These are phyloP conservation scores for Massarina eburnea DNA, from an alignment of 2,329 filamentous ascomycete species.

Conservation along the genomic window DNA sequence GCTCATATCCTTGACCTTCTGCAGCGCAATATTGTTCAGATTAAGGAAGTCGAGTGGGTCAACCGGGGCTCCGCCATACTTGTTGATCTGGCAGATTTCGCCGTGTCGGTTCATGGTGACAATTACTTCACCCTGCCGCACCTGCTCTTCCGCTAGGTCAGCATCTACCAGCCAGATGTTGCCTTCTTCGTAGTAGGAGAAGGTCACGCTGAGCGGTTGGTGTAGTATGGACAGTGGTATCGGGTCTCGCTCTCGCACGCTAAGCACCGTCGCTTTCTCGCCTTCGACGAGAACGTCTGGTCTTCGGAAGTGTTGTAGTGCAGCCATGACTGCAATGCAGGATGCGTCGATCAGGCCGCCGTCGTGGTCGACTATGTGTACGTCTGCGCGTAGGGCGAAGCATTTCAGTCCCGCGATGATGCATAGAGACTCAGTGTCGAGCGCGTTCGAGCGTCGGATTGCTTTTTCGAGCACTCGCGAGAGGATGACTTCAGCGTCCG, in stretches of 20 bases:
- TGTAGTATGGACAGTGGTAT: slow-evolving; percentile 90
- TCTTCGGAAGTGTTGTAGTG: slow-evolving; percentile 85
- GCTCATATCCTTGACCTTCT: slow-evolving; percentile 79
- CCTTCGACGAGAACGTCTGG: slow-evolving; percentile 87
- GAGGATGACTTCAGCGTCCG: slow-evolving; percentile 80
- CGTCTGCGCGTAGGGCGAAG: slow-evolving; percentile 87
- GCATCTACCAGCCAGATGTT: slow-evolving; percentile 73
- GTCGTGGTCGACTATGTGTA: slow-evolving; percentile 89
- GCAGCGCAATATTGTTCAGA: slow-evolving; percentile 72
- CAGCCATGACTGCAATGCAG: slow-evolving; percentile 84
- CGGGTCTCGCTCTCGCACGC: slow-evolving; percentile 80
- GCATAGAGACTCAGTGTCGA: slow-evolving; percentile 95
- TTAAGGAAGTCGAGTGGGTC: slow-evolving; percentile 77
- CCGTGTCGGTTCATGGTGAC: slow-evolving; percentile 87
- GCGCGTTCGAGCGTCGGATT: slow-evolving; percentile 83
- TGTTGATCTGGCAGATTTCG: slow-evolving; percentile 88
- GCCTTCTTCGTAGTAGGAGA: slow-evolving; percentile 78
- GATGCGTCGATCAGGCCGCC: slow-evolving; percentile 85
- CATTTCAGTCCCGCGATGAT: slow-evolving; percentile 88
- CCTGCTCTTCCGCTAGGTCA: slow-evolving; percentile 73
- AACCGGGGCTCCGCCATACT: slow-evolving; percentile 80
- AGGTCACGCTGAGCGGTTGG: slow-evolving; percentile 87
- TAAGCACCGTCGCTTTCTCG: slow-evolving; percentile 82
- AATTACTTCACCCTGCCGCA: slow-evolving; percentile 71
- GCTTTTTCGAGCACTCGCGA: slow-evolving; percentile 92